Evolutionary conservation across 2,329 filamentous ascomycete genomes (phyloP).

Genomic region (Albifimbria verrucaria): DNA sequence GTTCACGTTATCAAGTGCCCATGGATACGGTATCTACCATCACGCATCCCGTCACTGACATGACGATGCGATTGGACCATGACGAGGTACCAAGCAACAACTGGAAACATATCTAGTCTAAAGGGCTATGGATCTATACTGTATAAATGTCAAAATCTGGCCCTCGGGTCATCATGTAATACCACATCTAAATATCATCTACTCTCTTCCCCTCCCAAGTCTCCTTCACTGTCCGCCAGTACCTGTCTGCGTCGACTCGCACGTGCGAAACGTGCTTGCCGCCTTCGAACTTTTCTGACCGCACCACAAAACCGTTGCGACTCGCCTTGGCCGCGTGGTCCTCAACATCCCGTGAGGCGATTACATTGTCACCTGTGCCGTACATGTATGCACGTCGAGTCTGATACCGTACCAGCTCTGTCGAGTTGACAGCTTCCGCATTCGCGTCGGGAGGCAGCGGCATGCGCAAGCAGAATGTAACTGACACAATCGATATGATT

Average conservation of each 20-base stretch:
- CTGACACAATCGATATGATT: constrained; percentile 27
- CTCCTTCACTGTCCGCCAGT: constrained; percentile 46
- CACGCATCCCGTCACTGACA: no score
- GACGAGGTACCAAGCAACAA: no score
- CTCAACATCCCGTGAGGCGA: constrained; percentile 45
- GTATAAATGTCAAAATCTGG: no score
- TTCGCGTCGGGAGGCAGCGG: constrained; percentile 28
- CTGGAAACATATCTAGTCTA: no score
- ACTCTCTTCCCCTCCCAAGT: constrained; percentile 38
- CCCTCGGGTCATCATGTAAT: no score
- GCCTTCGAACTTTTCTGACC: constrained; percentile 42
- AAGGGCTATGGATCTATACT: no score
- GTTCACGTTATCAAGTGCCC: no score
- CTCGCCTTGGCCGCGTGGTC: constrained; percentile 40
- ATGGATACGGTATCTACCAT: no score
- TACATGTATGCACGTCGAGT: constrained; percentile 50
- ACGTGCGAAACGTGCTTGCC: constrained; percentile 51
- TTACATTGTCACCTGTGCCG: constrained; percentile 43
- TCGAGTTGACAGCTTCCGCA: constrained; percentile 34
- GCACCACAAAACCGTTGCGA: constrained; percentile 35
- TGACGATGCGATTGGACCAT: no score
- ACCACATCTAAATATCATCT: background rate
- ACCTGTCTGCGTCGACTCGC: constrained; percentile 41
- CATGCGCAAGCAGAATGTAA: constrained; percentile 25
- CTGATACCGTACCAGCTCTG: constrained; percentile 30